Base-by-base conservation (phyloP, 208 protist species). In the Novymonas esmeraldas region DNA sequence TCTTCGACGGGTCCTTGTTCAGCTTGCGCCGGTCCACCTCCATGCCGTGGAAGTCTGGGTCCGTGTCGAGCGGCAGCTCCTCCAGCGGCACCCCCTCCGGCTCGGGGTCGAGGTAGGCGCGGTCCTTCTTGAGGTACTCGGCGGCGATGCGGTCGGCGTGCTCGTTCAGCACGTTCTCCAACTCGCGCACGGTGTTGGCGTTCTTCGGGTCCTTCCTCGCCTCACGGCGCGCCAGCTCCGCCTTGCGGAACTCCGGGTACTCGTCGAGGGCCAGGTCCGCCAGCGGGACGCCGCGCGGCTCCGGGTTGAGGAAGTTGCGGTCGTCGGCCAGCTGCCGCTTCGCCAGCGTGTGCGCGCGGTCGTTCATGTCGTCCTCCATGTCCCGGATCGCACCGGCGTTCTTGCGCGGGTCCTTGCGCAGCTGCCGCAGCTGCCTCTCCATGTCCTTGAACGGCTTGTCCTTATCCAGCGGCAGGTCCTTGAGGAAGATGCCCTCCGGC, bases 51-150 rank as follows among this genome's bases (percentile, higher is more conserved):
- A 95, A 95, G 33, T 82, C 70, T 20, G 59, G 50, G 59, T 95
- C 90, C 24, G 82, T 72, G 59, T 91, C 84, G 59, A 94, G 70
- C 18, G 75, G 54, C 51, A 93, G 55, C 31, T 89, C 72, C 33
- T 83, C 68, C n/a, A 92, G 50, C 26, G 85, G 84, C 45, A 95
- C 70, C 28, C 89, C 89, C 60, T 91, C 77, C 34, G 90, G 84
- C 55, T 87, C 73, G 28, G 55, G 67, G 38, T 92, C 82, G n/a
- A 95, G 79, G 73, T 83, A 95, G 46, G 70, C 69, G 64, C 89
- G 81, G 31, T 95, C 89, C 70, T 79, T 80, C 70, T 70, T 68
- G 24, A 92, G 58, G 72, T 82, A 90, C 50, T 88, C 85, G 22
- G 61, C 52, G 16, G 89, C 89, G 33, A 95, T 58, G 50, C 73